These are phyloP conservation scores for Fraxinus paxiana DNA, from an alignment of 305 asterid species.

Conservation along the genomic window DNA sequence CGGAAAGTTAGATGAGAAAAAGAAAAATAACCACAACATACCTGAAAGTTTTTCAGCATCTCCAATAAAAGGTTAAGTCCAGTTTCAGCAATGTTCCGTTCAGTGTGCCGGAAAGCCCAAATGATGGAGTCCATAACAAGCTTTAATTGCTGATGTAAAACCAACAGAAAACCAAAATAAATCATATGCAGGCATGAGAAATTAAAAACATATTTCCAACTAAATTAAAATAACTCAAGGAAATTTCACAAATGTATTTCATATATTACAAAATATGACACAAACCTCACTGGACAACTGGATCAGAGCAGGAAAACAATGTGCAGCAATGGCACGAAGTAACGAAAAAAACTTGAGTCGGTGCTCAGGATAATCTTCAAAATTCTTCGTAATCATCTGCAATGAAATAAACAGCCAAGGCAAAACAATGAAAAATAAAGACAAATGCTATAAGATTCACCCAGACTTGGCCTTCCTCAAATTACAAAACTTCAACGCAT, in stretches of 20 bases:
- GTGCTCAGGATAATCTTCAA: conserved; percentile 98
- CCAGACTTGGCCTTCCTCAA: not conserved
- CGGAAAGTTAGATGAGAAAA: not conserved
- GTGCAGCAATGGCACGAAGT: conserved; percentile 87
- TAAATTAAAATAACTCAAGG: not conserved
- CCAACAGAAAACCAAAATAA: conserved; percentile 16
- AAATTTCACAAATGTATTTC: conserved; percentile 8
- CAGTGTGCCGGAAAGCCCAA: conserved; percentile 99
- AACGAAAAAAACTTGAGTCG: conserved; percentile 93
- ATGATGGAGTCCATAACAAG: conserved; percentile 96
- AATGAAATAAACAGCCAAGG: conserved; percentile 11
- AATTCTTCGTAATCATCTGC: conserved; percentile 96
- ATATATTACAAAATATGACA: not conserved
- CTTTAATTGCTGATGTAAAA: conserved; percentile 69
- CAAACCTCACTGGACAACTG: conserved; percentile 83
- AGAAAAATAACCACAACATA: conserved; percentile 18
- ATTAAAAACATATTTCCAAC: conserved; percentile 10
- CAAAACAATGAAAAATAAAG: conserved; percentile 1
- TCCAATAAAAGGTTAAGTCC: conserved; percentile 83
- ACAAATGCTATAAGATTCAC: not conserved
- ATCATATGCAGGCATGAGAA: conserved; percentile 2
- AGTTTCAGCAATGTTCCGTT: conserved; percentile 94
- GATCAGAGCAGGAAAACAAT: conserved; percentile 89
- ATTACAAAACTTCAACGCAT: not conserved
- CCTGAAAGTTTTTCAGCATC: conserved; percentile 96